phyloP scores from a whole-genome alignment of 1,139 yeast species.

The Scheffersomyces parashehatae region DNA sequence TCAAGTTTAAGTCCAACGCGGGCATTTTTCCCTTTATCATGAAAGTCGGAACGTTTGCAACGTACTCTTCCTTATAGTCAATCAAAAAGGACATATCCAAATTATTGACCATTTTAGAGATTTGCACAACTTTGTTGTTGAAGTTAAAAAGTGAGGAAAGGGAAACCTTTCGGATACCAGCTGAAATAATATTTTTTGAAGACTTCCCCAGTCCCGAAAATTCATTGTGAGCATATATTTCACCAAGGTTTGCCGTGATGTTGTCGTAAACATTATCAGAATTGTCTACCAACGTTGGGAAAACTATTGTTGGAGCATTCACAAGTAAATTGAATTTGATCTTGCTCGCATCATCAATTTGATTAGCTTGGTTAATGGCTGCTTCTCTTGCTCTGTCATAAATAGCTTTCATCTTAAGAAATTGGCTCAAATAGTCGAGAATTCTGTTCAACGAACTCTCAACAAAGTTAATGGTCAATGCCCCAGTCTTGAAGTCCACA shows the following conservation, averaged over 20 bases:
- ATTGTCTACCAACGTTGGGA: constrained; percentile 61
- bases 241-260: constrained; percentile 78
- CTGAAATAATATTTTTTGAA: constrained; percentile 51
- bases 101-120: constrained; percentile 65
- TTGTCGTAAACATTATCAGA: constrained; percentile 50
- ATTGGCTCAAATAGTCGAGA: constrained; percentile 66
- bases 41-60: constrained; percentile 49
- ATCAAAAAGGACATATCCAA: constrained; percentile 67
- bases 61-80: constrained; percentile 49
- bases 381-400: constrained; percentile 88
- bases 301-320: constrained; percentile 79
- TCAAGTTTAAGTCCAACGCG: constrained; percentile 64
- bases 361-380: constrained; percentile 67
- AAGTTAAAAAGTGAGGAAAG: constrained; percentile 62
- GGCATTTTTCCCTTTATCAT: constrained; percentile 61
- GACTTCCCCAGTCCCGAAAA: constrained; percentile 36
- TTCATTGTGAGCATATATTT: constrained; percentile 67
- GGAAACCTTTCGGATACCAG: constrained; percentile 74
- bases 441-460: constrained; percentile 78
- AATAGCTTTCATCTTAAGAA: constrained; percentile 81
- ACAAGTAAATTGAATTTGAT: constrained; percentile 73
- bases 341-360: constrained; percentile 59
- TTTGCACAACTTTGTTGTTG: constrained; percentile 46
- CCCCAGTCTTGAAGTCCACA: constrained; percentile 70
- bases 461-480: constrained; percentile 72